Percentiles rank a stretch among this genome's conserved stretches.
phyloP scores from a whole-genome alignment of 2,329 filamentous ascomycete genomes.

The Seiridium cupressi region DNA sequence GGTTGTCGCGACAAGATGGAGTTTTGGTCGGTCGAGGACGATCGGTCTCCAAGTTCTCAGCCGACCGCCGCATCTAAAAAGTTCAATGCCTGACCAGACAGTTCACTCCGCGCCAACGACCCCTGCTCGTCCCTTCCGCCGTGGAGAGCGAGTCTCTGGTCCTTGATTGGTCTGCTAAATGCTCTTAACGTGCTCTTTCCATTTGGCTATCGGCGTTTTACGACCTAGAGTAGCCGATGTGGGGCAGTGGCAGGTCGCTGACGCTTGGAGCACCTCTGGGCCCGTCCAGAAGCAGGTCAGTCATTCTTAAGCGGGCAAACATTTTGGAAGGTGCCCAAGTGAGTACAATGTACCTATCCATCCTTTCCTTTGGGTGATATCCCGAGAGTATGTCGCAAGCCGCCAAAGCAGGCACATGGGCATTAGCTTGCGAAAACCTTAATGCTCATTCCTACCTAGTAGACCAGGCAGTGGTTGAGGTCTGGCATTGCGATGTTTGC shows the following conservation, averaged over 20 bases:
- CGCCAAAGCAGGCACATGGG: too few relatives aligned
- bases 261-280: background rate
- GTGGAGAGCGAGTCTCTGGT: background rate
- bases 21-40: background rate
- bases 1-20: background rate
- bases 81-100: background rate
- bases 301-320: too few relatives aligned
- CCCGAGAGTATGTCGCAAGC: too few relatives aligned
- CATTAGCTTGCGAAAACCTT: too few relatives aligned
- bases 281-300: background rate
- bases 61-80: conserved; percentile 8
- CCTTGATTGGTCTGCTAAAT: background rate
- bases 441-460: too few relatives aligned
- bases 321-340: too few relatives aligned
- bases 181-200: background rate
- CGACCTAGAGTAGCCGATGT: background rate
- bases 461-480: too few relatives aligned
- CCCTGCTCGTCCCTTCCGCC: conserved; percentile 2
- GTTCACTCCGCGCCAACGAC: conserved; percentile 2
- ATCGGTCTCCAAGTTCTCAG: conserved; percentile 1
- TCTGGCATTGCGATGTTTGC: too few relatives aligned
- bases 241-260: background rate
- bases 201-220: conserved; percentile 4
- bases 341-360: too few relatives aligned
- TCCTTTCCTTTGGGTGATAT: too few relatives aligned